A percentile compares a stretch with the other conserved stretches of the same genome.
phyloP scores from a whole-genome alignment of 2,329 filamentous ascomycete genomes.

The Diplodia seriata region DNA sequence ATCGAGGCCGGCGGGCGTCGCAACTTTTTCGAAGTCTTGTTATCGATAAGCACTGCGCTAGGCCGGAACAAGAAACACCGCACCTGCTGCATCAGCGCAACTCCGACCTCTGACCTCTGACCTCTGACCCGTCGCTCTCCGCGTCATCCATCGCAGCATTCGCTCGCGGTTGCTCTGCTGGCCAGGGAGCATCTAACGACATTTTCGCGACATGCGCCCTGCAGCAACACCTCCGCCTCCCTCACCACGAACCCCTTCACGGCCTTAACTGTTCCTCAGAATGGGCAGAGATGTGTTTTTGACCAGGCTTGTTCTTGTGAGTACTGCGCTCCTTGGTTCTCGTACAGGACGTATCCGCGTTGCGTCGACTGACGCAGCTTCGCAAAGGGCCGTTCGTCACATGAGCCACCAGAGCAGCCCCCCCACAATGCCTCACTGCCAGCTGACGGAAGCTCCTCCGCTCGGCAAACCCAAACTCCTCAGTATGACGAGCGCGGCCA shows the following conservation, averaged over 20 bases:
- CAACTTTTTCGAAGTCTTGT: slow-evolving; percentile 25
- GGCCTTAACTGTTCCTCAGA: neutral
- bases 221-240: neutral
- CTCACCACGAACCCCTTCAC: neutral
- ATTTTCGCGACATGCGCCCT: slow-evolving; percentile 10
- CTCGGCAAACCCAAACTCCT: slow-evolving; percentile 25
- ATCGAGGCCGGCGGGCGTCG: neutral
- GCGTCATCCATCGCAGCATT: neutral
- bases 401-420: slow-evolving; percentile 43
- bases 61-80: neutral
- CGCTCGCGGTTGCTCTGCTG: too few species aligned
- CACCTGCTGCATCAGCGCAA: slow-evolving; percentile 4
- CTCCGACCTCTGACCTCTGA: neutral
- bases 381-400: slow-evolving; percentile 50
- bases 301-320: slow-evolving; percentile 32
- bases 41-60: slow-evolving; percentile 16
- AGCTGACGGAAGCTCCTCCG: neutral
- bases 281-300: slow-evolving; percentile 33
- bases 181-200: too few species aligned
- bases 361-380: neutral
- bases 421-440: slow-evolving; percentile 30
- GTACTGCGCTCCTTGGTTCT: neutral
- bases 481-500: slow-evolving; percentile 55
- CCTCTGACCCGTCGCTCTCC: neutral
- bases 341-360: too few species aligned